Evolutionary conservation across 352 stramenopile genomes (phyloP), one percentile per base, ranked within the genome.

Genomic region (Pythium periplocum): DNA sequence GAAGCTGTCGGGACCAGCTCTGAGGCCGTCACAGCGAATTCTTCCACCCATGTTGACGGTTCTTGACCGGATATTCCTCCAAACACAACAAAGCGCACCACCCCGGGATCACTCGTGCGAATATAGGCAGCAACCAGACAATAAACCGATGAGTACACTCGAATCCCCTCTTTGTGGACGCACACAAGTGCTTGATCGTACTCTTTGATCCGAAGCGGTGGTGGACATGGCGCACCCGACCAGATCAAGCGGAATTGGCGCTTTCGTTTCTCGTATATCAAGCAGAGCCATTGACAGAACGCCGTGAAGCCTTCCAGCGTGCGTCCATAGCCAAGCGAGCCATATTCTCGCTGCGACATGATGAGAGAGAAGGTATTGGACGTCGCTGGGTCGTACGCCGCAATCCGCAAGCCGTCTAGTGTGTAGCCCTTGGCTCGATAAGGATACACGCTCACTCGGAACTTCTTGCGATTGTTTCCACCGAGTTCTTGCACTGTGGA

Each of bases 281-380:
- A 32, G 11, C 71, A 85, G 2, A 88, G 53, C 71, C 71, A 86
- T 37, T 80, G 76, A 60, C 75, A 86, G 48, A 85, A 88, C 8
- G 57, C 51, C 0, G 43, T 46, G 2, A 86, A 39, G 1, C 75
- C 78, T 3, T 73, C 60, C 0, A 46, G 57, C 4, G 74, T 78
- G 5, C 65, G 68, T 12, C 75, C 75, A 44, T 85, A 88, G 0
- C 71, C 71, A 6, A 84, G 65, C 8, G 68, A 70, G 39, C 53
- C 61, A 43, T 75, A 88, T 42, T 83, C 73, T 4, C 69, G 70
- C 12, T 61, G 57, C 8, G 74, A 61, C 49, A 86, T 64, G 2
- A 69, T 10, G 45, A 83, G 51, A 6, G 58, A 42, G 39, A 75
- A 81, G 9, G 59, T 62, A 6, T 37, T 48, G 0, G 72, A 84